Base-by-base conservation (phyloP, 2,329 filamentous ascomycete species). In the Aureobasidium namibiae region DNA sequence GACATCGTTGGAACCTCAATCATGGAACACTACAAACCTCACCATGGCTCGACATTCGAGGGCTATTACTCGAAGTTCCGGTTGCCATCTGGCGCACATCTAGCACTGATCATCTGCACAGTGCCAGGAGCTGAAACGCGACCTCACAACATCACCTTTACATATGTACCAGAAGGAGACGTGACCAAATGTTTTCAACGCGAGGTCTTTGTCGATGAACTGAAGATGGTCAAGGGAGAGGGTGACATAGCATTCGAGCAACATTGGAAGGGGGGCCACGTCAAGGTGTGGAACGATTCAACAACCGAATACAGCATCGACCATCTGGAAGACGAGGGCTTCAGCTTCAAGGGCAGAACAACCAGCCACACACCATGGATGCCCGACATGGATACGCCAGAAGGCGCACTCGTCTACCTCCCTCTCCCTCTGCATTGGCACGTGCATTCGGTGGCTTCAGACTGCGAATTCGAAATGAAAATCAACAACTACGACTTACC, bases 371-470 rank as follows among this genome's bases (percentile, higher is more conserved):
- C 68, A 1, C 68, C 73, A 2, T 79, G 77, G 77, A 68, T 65
- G 14, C 52, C 62, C 13, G 39, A 64, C 16, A 68, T 64, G 10
- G 66, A 67, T 21, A 78, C 76, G 1, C 78, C 78, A 0, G 78
- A 80, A 63, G 73, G 74, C 39, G 69, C 68, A 61, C 69, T 80
- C n/a, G 72, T 75, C 4, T 61, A 74, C 21, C 68, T 80, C 0
- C 77, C 77, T 0, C 66, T 80, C 0, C 78, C 78, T 1, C 65
- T 80, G 2, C 78, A 80, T 61, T 80, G 78, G 78, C 76, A 80
- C 62, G 78, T 80, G 4, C 75, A 79, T 33, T 76, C 75, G 1
- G 69, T 78, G 8, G 70, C 66, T 39, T 78, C 77, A 1, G 64
- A 69, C 1, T 73, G 72, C 54, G 66, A 67, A 3, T 77, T 75